Percentiles rank a stretch among this genome's conserved stretches.
Conservation (phyloP, 2,329 filamentous ascomycete species). For the Aspergillus fijiensis region DNA sequence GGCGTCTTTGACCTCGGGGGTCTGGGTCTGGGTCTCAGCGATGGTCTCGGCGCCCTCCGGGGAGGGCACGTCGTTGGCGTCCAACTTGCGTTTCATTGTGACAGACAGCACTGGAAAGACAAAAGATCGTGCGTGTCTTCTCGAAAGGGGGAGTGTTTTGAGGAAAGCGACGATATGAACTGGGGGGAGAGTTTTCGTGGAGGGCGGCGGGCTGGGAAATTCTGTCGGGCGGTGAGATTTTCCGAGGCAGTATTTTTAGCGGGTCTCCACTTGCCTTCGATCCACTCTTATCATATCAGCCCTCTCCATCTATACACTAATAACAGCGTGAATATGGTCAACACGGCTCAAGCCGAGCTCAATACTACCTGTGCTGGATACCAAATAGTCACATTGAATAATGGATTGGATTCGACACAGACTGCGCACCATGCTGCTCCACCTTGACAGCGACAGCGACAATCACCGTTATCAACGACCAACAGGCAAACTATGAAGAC, state of each 20-base stretch:
- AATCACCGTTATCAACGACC: no score
- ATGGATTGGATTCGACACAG: no score
- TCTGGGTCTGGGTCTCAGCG: constrained; percentile 28
- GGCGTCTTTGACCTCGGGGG: constrained; percentile 32
- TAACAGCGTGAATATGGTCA: no score
- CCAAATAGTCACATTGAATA: no score
- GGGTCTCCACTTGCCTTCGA: not conserved
- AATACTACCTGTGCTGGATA: no score
- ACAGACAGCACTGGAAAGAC: constrained; percentile 4
- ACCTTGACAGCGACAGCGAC: no score
- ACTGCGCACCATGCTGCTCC: no score
- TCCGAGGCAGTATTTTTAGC: constrained; percentile 26
- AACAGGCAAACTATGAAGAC: no score
- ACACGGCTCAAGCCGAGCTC: no score
- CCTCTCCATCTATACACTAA: no score
- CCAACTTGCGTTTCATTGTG: constrained; percentile 52
- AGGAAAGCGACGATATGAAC: constrained; percentile 5
- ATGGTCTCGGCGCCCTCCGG: constrained; percentile 30
- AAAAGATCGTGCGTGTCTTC: no score
- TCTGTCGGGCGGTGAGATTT: constrained; percentile 36
- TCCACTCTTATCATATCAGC: not conserved
- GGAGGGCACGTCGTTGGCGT: constrained; percentile 48
- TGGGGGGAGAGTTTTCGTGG: constrained; percentile 30
- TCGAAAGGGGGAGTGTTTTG: not conserved
- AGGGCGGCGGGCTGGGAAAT: constrained; percentile 19